Conservation (phyloP, 2,329 filamentous ascomycete species). For the Fusarium coicis region DNA sequence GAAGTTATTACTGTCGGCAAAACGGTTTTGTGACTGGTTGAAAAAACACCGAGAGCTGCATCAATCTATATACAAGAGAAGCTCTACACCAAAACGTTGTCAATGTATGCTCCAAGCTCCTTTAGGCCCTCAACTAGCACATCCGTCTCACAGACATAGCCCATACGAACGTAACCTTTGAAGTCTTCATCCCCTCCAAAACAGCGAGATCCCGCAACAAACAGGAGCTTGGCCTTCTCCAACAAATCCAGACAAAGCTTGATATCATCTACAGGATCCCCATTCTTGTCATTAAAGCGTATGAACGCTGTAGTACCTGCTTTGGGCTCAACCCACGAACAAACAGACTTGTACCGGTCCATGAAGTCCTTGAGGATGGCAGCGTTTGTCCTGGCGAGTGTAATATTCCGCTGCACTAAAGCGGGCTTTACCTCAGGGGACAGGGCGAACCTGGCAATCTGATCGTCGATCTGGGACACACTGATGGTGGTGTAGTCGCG, state of each 20-base stretch:
- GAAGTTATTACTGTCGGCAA: too few relatives aligned
- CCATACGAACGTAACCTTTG: conserved; percentile 79
- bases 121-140: conserved; percentile 73
- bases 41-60: too few relatives aligned
- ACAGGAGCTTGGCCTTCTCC: conserved; percentile 75
- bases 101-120: conserved; percentile 55
- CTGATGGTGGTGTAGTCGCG: conserved; percentile 89
- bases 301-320: conserved; percentile 85
- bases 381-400: conserved; percentile 75
- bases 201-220: conserved; percentile 77
- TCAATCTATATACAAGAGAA: too few relatives aligned
- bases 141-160: conserved; percentile 77
- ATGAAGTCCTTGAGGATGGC: conserved; percentile 75
- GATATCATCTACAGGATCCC: conserved; percentile 73
- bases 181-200: conserved; percentile 77
- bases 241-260: conserved; percentile 76
- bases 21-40: too few relatives aligned
- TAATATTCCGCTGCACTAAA: conserved; percentile 64
- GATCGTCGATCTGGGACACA: conserved; percentile 83
- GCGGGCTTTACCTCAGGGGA: conserved; percentile 55
- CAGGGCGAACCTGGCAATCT: conserved; percentile 79
- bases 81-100: background rate
- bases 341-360: conserved; percentile 69
- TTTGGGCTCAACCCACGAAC: conserved; percentile 77
- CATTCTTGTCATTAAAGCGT: conserved; percentile 68